These are phyloP conservation scores for Teratosphaeriaceae sp. DNA, from an alignment of 2,329 filamentous ascomycete genomes.

Conservation along the genomic window DNA sequence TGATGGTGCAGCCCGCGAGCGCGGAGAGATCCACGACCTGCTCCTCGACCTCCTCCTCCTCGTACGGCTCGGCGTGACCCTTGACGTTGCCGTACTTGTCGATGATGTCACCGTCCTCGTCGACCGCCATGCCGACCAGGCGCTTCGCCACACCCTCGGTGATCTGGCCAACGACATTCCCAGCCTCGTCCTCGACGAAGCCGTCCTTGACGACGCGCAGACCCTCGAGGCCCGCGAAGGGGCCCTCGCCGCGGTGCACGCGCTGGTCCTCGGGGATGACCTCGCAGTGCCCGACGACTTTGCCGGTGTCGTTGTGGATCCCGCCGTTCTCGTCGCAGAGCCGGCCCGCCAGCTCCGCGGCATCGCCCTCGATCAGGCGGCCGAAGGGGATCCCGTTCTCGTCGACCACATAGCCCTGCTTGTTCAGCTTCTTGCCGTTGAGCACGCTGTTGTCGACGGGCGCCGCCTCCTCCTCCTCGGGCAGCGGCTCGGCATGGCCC, in stretches of 20 bases:
- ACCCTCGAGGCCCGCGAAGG: constrained; percentile 44
- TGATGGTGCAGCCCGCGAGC: constrained; percentile 56
- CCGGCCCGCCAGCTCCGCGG: constrained; percentile 57
- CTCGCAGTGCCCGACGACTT: constrained; percentile 61
- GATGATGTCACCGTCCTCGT: constrained; percentile 57
- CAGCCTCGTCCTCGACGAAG: constrained; percentile 44
- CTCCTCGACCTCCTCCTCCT: constrained; percentile 38
- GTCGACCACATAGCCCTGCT: constrained; percentile 56
- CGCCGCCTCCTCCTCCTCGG: constrained; percentile 37
- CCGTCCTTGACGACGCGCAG: constrained; percentile 43
- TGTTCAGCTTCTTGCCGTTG: constrained; percentile 52
- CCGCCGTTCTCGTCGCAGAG: constrained; percentile 67
- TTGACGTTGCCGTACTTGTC: constrained; percentile 57
- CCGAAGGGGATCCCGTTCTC: constrained; percentile 50
- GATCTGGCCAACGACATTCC: constrained; percentile 47
- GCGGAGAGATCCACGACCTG: constrained; percentile 48
- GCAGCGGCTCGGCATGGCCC: constrained; percentile 51
- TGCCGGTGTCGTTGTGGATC: constrained; percentile 64
- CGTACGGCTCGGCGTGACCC: constrained; percentile 52
- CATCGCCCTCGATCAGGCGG: constrained; percentile 53
- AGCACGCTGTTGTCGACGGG: constrained; percentile 53
- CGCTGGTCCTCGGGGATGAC: constrained; percentile 61
- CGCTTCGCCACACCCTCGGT: constrained; percentile 55
- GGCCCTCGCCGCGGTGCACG: constrained; percentile 43
- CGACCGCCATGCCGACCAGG: constrained; percentile 52